These are phyloP conservation scores for Cenchrus fungigraminus DNA, from an alignment of 176 grass and related monocot genomes.

Conservation along the genomic window DNA sequence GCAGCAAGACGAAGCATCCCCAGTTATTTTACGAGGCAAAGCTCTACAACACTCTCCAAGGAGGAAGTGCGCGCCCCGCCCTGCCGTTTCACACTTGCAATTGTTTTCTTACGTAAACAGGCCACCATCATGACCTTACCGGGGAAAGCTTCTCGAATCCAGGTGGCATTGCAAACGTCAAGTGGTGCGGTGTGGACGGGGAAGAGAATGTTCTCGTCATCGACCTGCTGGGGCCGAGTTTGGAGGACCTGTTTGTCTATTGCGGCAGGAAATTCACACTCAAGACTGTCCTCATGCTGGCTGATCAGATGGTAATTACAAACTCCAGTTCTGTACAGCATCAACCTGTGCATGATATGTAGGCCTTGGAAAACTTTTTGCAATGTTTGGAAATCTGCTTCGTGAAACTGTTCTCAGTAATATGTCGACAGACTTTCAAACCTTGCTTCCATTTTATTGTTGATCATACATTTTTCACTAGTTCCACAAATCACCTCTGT, in stretches of 20 bases:
- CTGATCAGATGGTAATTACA: conserved; percentile 76
- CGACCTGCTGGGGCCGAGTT: conserved; percentile 72
- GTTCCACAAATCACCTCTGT: conserved; percentile 15
- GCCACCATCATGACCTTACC: neutral
- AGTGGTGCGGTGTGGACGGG: conserved; percentile 68
- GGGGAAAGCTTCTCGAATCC: conserved; percentile 1
- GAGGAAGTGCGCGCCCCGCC: conserved; percentile 51
- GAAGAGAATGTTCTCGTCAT: conserved; percentile 83
- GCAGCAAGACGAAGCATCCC: conserved; percentile 64
- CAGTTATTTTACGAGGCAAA: conserved; percentile 86
- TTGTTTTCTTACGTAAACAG: neutral
- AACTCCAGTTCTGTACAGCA: neutral
- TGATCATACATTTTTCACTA: neutral
- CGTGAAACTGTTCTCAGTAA: neutral
- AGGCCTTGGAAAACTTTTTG: neutral
- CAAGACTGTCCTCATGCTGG: conserved; percentile 82
- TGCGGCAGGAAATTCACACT: conserved; percentile 66
- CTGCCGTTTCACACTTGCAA: neutral
- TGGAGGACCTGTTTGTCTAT: conserved; percentile 78
- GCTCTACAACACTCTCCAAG: conserved; percentile 68
- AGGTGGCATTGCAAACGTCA: conserved; percentile 79
- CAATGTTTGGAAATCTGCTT: conserved; percentile 16
- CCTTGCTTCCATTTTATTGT: conserved; percentile 16
- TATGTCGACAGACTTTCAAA: neutral
- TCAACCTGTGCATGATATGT: neutral